Evolutionary conservation across 164 flowering plant species (phyloP), one percentile per base, ranked within the genome.

Genomic region (Vitis rupestris): DNA sequence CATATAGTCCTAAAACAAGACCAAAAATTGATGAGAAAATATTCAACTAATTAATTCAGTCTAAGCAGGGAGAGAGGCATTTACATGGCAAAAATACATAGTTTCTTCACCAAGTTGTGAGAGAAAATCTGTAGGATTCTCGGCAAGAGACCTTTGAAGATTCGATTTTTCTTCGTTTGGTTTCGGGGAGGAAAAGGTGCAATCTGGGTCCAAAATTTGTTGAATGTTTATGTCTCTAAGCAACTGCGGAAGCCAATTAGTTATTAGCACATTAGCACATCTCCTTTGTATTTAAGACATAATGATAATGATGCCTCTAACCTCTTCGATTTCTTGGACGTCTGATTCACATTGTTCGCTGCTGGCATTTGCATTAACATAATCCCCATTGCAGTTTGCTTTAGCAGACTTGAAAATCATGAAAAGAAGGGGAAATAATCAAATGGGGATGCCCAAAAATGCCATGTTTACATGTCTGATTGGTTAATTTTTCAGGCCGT

Each of bases 361-460:
- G 61, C 19, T 54, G 1, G 66, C 11, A 23, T 70, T 8, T 10
- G 63, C 51, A 47, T 70, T 63, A 10, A 70, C 66, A 44, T 53
- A 70, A n/a, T 70, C 67, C 4, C 66, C 73, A 13, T 47, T 47
- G 55, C 73, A 70, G 23, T 47, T 54, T 44, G 4, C 9, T 54
- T 63, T 55, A 16, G 59, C 61, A 2, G 61, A 12, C 73, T 70
- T n/a, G 3, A 55, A 54, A 37, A 64, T 13, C 11, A 0, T 52
- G 11, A 30, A 2, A 14, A 29, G 23, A 9, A 1, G 15, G 19
- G 56, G 4, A 31, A 44, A 4, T 37, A 37, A 37, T 37, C 44
- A 37, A 37, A 37, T 37, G 44, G 44, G 27, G 44, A 37, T 37
- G 44, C 44, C 44, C 44, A 37, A 37, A 37, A 37, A 37, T 23